phyloP scores from a whole-genome alignment of 306 rosid genomes.

The Clitoria ternatea region DNA sequence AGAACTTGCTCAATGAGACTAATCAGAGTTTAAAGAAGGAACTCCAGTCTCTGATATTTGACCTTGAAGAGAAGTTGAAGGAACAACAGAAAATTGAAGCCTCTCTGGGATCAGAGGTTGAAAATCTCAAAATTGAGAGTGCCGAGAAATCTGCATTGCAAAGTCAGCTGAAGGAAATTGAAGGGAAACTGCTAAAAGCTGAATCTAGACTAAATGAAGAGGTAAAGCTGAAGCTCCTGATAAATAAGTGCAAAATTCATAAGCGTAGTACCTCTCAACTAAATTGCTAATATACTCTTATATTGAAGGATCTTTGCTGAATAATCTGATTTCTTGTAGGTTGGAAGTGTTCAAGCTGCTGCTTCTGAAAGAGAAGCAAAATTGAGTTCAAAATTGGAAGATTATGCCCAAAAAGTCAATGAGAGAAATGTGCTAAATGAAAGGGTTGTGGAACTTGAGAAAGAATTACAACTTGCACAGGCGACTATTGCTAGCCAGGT shows the following conservation, averaged over 20 bases:
- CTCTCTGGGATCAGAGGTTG: conserved; percentile 53
- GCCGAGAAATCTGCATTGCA: conserved; percentile 61
- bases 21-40: conserved; percentile 66
- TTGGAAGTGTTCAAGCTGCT: conserved; percentile 50
- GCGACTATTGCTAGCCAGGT: conserved; percentile 57
- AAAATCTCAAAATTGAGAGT: conserved; percentile 56
- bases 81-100: conserved; percentile 58
- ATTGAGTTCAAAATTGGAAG: conserved; percentile 58
- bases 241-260: background rate
- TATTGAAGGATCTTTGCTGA: conserved; percentile 5
- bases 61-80: conserved; percentile 69
- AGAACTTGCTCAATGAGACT: conserved; percentile 66
- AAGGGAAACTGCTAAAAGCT: conserved; percentile 50
- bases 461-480: conserved; percentile 60
- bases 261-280: background rate
- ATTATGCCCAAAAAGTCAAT: conserved; percentile 40
- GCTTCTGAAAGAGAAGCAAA: conserved; percentile 64
- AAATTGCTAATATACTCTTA: background rate
- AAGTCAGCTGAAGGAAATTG: conserved; percentile 53
- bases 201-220: conserved; percentile 64
- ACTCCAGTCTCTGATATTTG: conserved; percentile 53
- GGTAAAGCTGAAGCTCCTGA: conserved; percentile 41
- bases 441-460: conserved; percentile 58
- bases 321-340: conserved; percentile 38
- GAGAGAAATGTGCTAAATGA: conserved; percentile 55